Conservation (phyloP, 257 asterid genomes). For the Jaltomata sinuosa region DNA sequence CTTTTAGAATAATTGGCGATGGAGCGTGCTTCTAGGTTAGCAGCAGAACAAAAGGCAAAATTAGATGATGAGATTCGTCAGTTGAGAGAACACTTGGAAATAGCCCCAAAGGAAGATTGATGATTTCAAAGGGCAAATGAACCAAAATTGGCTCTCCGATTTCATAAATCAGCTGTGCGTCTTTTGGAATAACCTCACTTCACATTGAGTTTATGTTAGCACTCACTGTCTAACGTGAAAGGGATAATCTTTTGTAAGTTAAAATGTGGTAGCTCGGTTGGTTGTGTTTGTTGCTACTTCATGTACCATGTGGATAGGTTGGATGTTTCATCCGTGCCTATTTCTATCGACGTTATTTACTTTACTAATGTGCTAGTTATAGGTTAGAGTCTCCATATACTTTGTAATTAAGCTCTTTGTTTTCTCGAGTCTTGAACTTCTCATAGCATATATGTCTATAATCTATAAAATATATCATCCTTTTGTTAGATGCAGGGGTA, state of each 20-base stretch:
- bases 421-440: background rate
- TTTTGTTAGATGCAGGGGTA: background rate
- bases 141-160: background rate
- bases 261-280: no score
- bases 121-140: constrained; percentile 1
- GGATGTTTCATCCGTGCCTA: no score
- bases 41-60: background rate
- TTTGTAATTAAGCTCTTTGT: no score
- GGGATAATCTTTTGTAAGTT: background rate
- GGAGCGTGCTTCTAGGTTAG: background rate
- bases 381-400: no score
- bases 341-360: no score
- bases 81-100: constrained; percentile 31
- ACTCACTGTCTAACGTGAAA: background rate
- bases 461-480: background rate
- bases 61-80: background rate
- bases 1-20: no score
- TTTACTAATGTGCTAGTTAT: background rate
- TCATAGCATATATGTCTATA: background rate
- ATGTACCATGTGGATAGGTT: no score
- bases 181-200: background rate
- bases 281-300: no score
- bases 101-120: constrained; percentile 32
- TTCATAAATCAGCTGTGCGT: background rate
- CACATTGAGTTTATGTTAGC: background rate